Base-by-base conservation (phyloP, 176 grass and related monocot species). In the Typha latifolia region DNA sequence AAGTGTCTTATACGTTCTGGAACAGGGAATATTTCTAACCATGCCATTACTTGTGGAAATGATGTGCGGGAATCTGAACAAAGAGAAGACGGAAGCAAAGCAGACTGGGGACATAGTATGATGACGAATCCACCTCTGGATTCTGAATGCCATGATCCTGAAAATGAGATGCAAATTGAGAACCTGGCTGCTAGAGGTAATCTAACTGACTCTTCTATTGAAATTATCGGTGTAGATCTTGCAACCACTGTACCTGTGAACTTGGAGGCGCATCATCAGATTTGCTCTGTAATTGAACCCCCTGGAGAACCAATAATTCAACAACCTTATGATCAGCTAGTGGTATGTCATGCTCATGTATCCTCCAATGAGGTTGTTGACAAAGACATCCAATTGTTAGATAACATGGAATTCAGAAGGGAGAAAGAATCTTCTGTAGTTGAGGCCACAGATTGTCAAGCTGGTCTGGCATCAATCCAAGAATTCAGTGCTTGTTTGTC, bases 401-500 rank as follows among this genome's bases (percentile, higher is more conserved):
- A 51, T 20, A 47, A 34, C n/a, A 34, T 18, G 16, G 71, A 31
- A 21, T 26, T 20, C n/a, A 19, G 22, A 63, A 61, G 19, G 23
- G 47, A 63, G 1, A 18, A 65, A 64, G 61, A 51, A 61, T 65
- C 26, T 43, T 52, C 48, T 65, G 27, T 48, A 16, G 23, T 51
- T 72, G 14, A 26, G 47, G 24, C 10, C 47, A 16, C 29, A 61
- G 18, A 62, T 24, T 72, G 32, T 48, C 69, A 62, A 10, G 18
- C 34, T 14, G 69, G 61, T 61, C 47, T 18, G 20, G 13, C 18
- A 20, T 32, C 20, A 14, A 27, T 24, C 31, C 61, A 64, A 49
- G 47, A 65, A 31, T 63, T 48, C 9, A 74, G 15, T 12, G 61
- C 61, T 20, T 74, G 61, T 65, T 32, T 74, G 24, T 65, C 61